phyloP scores from a whole-genome alignment of 768 basidiomycete genomes.

The Amanita rimosa region DNA sequence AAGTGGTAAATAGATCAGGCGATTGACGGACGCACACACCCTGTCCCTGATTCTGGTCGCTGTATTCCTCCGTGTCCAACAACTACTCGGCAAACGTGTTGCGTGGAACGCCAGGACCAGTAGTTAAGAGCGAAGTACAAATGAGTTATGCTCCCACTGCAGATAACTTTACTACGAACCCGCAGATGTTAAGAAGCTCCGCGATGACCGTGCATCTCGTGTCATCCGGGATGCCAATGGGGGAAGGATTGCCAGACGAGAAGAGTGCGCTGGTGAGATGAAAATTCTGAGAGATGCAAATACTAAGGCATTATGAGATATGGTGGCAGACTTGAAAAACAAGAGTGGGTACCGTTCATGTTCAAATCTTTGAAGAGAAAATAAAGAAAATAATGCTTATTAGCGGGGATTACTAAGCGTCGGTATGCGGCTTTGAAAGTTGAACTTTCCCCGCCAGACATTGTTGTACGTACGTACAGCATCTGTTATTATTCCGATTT shows the following conservation, averaged over 20 bases:
- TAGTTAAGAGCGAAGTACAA: not conserved
- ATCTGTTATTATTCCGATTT: too few relatives aligned
- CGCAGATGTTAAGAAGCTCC: conserved; percentile 1
- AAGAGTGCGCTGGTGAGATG: not conserved
- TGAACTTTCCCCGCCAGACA: too few relatives aligned
- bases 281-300: not conserved
- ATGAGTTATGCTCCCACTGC: not conserved
- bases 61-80: conserved; percentile 12
- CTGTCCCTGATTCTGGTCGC: conserved; percentile 17
- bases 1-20: not conserved
- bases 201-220: not conserved
- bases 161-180: not conserved
- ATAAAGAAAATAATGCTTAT: too few relatives aligned
- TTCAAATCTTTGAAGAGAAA: not conserved
- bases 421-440: not conserved
- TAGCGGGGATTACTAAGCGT: not conserved
- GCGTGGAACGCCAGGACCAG: not conserved
- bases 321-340: not conserved
- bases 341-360: not conserved
- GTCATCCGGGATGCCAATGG: not conserved
- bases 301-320: not conserved
- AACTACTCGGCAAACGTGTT: conserved; percentile 7
- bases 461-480: too few relatives aligned
- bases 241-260: not conserved
- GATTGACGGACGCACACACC: conserved; percentile 12